Evolutionary conservation across 106 monocot species (phyloP).

Genomic region (Hemerocallis citrina): DNA sequence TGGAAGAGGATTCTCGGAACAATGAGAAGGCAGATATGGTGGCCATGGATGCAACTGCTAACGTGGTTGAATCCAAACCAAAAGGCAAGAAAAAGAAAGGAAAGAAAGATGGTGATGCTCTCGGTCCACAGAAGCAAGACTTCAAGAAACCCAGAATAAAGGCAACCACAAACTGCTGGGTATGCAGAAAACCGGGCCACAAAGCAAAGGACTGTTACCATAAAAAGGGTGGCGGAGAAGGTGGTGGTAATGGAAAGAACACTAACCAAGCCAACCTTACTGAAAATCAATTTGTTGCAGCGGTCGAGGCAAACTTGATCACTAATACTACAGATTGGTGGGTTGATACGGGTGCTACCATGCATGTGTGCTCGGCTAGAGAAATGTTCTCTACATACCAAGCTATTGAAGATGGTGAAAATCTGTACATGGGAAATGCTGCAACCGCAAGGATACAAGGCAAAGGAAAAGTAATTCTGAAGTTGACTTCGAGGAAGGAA

Average conservation of each 20-base stretch:
- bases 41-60: background rate
- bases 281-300: background rate
- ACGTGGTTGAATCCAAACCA: background rate
- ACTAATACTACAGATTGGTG: background rate
- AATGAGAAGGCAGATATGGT: background rate
- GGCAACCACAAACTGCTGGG: background rate
- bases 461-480: background rate
- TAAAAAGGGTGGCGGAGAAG: background rate
- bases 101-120: background rate
- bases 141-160: too few species aligned
- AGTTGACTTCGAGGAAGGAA: background rate
- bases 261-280: background rate
- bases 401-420: background rate
- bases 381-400: background rate
- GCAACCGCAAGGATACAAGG: background rate
- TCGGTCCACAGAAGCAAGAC: background rate
- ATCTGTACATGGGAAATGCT: background rate
- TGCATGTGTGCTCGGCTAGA: background rate
- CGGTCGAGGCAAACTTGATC: background rate
- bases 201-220: background rate
- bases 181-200: background rate
- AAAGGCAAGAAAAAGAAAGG: too few species aligned
- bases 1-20: background rate
- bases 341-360: too few species aligned
- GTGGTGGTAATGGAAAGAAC: background rate